Percentiles rank a stretch among this genome's conserved stretches.
These are phyloP conservation scores for Paramecium bursaria DNA, from an alignment of 73 alveolate genomes.

Conservation along the genomic window DNA sequence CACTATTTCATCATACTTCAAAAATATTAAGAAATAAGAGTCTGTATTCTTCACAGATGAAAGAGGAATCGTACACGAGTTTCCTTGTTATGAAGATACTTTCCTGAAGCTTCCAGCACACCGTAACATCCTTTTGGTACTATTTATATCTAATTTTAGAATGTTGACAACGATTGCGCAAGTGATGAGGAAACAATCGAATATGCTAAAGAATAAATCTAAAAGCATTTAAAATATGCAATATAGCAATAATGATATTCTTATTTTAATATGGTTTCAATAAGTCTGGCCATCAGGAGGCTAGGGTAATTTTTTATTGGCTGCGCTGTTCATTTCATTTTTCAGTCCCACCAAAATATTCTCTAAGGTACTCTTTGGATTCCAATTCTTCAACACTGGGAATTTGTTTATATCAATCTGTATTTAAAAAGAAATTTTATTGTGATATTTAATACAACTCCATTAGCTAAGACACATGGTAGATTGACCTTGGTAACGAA, in stretches of 20 bases:
- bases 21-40: too few species aligned
- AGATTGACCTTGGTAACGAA: conserved; percentile 88
- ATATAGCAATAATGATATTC: too few species aligned
- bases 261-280: conserved; percentile 57
- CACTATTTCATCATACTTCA: too few species aligned
- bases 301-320: conserved; percentile 81
- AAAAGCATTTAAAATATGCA: not conserved
- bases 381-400: conserved; percentile 76
- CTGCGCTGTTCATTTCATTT: conserved; percentile 79
- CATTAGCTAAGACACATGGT: conserved; percentile 78
- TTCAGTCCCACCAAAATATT: conserved; percentile 76
- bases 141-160: not conserved
- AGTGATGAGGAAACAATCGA: not conserved
- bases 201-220: not conserved
- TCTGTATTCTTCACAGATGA: too few species aligned
- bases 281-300: conserved; percentile 84
- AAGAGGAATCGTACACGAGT: too few species aligned
- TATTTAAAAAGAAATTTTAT: not conserved
- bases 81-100: too few species aligned
- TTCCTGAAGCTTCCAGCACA: not conserved
- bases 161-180: not conserved
- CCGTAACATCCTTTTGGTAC: not conserved
- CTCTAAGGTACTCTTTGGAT: conserved; percentile 72
- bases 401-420: conserved; percentile 78
- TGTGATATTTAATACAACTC: conserved; percentile 9